A percentile compares a stretch with the other conserved stretches of the same genome.
Evolutionary conservation across 2,329 filamentous ascomycete species (phyloP).

Genomic region (Botrytis porri): DNA sequence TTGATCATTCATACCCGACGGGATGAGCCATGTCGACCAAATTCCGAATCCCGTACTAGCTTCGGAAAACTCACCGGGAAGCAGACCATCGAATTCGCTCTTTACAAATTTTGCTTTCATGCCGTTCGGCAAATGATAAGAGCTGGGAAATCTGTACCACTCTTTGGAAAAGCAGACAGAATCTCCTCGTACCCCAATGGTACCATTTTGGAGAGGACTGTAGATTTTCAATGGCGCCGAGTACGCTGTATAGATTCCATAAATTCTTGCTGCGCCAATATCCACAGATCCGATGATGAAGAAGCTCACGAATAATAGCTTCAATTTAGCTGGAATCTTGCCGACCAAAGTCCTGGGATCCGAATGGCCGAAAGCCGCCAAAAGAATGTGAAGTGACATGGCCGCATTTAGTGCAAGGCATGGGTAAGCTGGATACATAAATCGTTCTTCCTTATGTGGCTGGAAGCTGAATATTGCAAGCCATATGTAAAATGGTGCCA

Average conservation of each 20-base stretch:
- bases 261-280: constrained; percentile 66
- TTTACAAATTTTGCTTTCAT: constrained; percentile 87
- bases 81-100: constrained; percentile 82
- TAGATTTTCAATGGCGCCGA: constrained; percentile 75
- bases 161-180: constrained; percentile 90
- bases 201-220: constrained; percentile 56
- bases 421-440: constrained; percentile 97
- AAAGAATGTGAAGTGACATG: constrained; percentile 74
- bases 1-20: constrained; percentile 84
- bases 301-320: constrained; percentile 59
- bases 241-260: constrained; percentile 78
- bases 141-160: constrained; percentile 96
- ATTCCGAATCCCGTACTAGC: constrained; percentile 63
- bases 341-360: constrained; percentile 65
- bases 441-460: constrained; percentile 95
- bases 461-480: constrained; percentile 85
- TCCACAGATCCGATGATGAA: constrained; percentile 63
- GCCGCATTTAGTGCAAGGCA: constrained; percentile 87
- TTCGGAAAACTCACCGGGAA: constrained; percentile 88
- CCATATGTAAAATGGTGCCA: constrained; percentile 92
- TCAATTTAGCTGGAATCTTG: constrained; percentile 72
- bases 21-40: constrained; percentile 75
- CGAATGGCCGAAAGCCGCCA: constrained; percentile 70
- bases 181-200: constrained; percentile 58
- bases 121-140: constrained; percentile 81